phyloP scores from a whole-genome alignment of 1,284 basidiomycete genomes.

The Cryptococcus floricola region DNA sequence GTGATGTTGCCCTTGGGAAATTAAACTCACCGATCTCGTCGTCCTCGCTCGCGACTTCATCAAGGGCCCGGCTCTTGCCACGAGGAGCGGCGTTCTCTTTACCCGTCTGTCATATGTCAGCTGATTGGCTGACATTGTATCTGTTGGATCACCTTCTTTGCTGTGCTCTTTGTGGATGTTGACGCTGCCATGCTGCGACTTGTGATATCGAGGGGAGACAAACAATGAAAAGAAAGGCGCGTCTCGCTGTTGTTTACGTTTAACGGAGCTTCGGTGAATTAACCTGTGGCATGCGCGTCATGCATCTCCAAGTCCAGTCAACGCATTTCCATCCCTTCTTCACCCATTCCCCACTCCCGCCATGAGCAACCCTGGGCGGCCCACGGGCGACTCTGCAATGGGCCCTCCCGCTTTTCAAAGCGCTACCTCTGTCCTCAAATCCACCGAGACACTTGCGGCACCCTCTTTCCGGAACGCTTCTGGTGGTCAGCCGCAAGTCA shows the following conservation, averaged over 20 bases:
- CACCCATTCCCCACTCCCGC: background rate
- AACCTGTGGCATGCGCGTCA: background rate
- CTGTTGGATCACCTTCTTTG: background rate
- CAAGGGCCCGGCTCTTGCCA: too few relatives aligned
- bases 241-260: background rate
- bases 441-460: slow-evolving; percentile 1
- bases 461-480: slow-evolving; percentile 21
- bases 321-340: background rate
- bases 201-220: background rate
- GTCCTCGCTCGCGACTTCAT: too few relatives aligned
- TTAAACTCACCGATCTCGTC: too few relatives aligned
- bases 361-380: background rate
- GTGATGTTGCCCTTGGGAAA: too few relatives aligned
- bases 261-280: background rate
- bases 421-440: slow-evolving; percentile 19
- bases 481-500: slow-evolving; percentile 14
- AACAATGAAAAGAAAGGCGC: background rate
- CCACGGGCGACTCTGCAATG: slow-evolving; percentile 3
- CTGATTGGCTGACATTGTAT: background rate
- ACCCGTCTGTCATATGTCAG: background rate
- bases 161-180: background rate
- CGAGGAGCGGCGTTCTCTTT: too few relatives aligned
- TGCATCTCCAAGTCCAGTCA: background rate
- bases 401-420: slow-evolving; percentile 22
- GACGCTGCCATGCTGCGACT: background rate